phyloP scores from a whole-genome alignment of 2,329 filamentous ascomycete genomes.

The Achaetomium macrosporum region DNA sequence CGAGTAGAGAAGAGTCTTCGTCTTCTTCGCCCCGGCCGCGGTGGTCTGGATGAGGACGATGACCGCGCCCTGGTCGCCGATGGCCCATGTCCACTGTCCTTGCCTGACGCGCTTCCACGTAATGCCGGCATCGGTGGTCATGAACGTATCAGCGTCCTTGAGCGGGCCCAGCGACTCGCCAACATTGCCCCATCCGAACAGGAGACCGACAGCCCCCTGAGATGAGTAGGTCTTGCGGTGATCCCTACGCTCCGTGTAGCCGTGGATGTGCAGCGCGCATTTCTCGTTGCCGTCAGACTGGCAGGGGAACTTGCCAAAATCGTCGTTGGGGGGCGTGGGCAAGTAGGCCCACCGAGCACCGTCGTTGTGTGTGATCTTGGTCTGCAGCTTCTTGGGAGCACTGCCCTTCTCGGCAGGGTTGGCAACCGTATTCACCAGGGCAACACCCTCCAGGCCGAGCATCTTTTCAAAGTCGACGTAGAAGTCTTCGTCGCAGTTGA shows the following conservation, averaged over 20 bases:
- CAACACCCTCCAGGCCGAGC: constrained; percentile 83
- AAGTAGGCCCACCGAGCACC: constrained; percentile 81
- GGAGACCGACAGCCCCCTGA: constrained; percentile 77
- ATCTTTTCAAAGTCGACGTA: constrained; percentile 98
- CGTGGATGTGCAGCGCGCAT: constrained; percentile 88
- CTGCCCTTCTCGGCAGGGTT: constrained; percentile 61
- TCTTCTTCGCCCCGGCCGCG: constrained; percentile 35
- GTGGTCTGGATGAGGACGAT: constrained; percentile 77
- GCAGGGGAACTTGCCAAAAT: constrained; percentile 64
- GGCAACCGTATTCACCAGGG: constrained; percentile 75
- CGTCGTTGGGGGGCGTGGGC: constrained; percentile 66
- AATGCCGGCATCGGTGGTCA: constrained; percentile 86
- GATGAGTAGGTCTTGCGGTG: constrained; percentile 83
- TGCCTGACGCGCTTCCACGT: constrained; percentile 82
- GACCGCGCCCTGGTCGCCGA: constrained; percentile 90
- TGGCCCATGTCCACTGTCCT: constrained; percentile 88
- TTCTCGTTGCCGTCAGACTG: constrained; percentile 53
- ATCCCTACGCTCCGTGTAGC: constrained; percentile 86
- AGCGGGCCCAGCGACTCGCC: constrained; percentile 60
- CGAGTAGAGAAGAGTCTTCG: constrained; percentile 49
- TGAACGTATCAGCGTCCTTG: constrained; percentile 79
- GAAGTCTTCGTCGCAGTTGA: constrained; percentile 71
- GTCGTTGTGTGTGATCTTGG: constrained; percentile 94
- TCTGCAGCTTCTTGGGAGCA: constrained; percentile 73
- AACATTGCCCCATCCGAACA: constrained; percentile 90